These are phyloP conservation scores for Hyphopichia pseudoburtonii DNA, from an alignment of 1,139 yeast genomes.

Conservation along the genomic window DNA sequence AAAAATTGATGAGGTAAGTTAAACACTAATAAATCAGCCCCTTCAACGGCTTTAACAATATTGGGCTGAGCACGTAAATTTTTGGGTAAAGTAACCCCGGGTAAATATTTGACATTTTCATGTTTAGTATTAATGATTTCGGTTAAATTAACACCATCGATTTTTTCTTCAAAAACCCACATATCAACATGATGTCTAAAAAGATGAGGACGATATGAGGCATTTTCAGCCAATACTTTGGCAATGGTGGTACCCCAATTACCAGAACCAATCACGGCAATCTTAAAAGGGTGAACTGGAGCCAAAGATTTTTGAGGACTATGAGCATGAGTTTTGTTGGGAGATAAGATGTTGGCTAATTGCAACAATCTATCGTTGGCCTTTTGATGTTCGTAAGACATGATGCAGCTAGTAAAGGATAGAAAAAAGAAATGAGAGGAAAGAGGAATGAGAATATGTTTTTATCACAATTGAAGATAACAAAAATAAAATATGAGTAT, in stretches of 20 bases:
- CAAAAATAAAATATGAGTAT: too few species aligned
- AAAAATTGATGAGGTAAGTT: slow-evolving; percentile 95
- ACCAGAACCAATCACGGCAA: slow-evolving; percentile 74
- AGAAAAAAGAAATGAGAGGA: too few species aligned
- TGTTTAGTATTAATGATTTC: slow-evolving; percentile 84
- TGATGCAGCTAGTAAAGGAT: too few species aligned
- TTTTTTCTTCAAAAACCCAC: slow-evolving; percentile 92
- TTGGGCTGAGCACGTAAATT: slow-evolving; percentile 87
- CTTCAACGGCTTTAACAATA: slow-evolving; percentile 66
- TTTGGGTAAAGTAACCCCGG: slow-evolving; percentile 74
- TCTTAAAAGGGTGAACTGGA: slow-evolving; percentile 42
- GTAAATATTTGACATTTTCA: slow-evolving; percentile 87
- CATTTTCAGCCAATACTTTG: slow-evolving; percentile 86
- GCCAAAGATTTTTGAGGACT: slow-evolving; percentile 14
- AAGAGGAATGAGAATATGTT: too few species aligned
- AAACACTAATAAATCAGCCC: slow-evolving; percentile 80
- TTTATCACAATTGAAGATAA: too few species aligned
- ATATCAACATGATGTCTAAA: slow-evolving; percentile 72
- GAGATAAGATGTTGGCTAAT: slow-evolving; percentile 33
- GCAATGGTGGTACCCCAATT: slow-evolving; percentile 97
- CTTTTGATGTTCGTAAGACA: slow-evolving; percentile 1
- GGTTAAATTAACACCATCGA: slow-evolving; percentile 72
- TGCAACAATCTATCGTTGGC: slow-evolving; percentile 41
- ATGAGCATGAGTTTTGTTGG: slow-evolving; percentile 17
- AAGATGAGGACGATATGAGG: slow-evolving; percentile 63